These are phyloP conservation scores for Arctium lappa DNA, from an alignment of 129 eudicot genomes.

Conservation along the genomic window DNA sequence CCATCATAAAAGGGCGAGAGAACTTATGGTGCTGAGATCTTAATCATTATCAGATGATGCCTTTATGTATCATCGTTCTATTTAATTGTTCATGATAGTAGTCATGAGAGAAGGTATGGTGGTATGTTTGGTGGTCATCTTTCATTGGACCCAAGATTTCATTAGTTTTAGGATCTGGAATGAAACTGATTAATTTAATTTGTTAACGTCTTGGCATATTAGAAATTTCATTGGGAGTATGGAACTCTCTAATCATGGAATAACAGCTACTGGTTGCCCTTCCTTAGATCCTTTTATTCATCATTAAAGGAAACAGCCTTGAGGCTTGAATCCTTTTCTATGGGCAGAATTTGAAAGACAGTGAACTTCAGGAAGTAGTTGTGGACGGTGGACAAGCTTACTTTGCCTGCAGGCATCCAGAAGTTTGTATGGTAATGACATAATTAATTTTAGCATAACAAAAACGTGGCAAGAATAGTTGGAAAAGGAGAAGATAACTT, in stretches of 20 bases:
- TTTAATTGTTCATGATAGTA: not conserved
- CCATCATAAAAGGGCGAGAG: not conserved
- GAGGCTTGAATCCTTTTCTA: too few relatives aligned
- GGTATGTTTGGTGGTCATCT: not conserved
- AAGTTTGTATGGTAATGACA: not conserved
- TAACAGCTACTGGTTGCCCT: not conserved
- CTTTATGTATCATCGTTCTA: not conserved
- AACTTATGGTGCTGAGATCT: not conserved
- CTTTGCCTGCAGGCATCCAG: not conserved
- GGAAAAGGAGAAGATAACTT: not conserved
- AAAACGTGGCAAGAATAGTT: not conserved
- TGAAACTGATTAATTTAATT: not conserved
- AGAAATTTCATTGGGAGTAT: not conserved
- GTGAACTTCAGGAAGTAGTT: not conserved
- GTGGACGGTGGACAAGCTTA: not conserved
- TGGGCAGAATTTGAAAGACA: not conserved
- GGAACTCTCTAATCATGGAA: not conserved
- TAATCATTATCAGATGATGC: not conserved
- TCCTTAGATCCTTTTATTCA: not conserved
- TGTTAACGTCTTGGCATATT: not conserved
- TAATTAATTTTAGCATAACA: not conserved
- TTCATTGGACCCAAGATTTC: not conserved
- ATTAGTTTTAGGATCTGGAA: not conserved
- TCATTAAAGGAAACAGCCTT: not conserved
- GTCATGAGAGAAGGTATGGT: not conserved